These are phyloP conservation scores for Colletotrichum cordylinicola DNA, from an alignment of 2,329 filamentous ascomycete species.

Conservation along the genomic window DNA sequence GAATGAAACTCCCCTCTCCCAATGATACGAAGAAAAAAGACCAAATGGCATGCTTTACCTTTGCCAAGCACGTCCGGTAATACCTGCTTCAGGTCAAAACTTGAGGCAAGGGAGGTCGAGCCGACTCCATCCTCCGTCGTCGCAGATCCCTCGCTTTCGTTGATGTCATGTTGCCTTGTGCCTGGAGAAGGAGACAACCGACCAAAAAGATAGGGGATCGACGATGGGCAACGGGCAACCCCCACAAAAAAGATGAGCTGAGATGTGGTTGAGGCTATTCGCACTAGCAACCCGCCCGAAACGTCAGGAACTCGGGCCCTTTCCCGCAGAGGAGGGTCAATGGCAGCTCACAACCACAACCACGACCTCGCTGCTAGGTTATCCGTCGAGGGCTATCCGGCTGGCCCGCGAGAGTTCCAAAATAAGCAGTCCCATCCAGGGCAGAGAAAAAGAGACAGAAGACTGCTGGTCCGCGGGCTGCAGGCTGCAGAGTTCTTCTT, in stretches of 20 bases:
- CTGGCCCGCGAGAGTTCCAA: background rate
- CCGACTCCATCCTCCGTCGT: background rate
- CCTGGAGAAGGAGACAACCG: background rate
- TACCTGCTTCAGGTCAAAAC: background rate
- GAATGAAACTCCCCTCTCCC: background rate
- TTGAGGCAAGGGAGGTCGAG: background rate
- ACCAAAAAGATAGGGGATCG: background rate
- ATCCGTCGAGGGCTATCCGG: background rate
- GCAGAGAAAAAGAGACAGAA: background rate
- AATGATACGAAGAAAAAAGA: background rate
- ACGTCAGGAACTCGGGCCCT: background rate
- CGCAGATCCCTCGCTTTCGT: conserved; percentile 1
- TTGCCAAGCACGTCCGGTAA: conserved; percentile 8
- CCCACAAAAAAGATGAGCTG: background rate
- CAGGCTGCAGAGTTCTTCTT: background rate
- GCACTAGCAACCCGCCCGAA: background rate
- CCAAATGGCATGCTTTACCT: background rate
- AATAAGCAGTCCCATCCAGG: background rate
- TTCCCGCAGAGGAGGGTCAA: background rate
- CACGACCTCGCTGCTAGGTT: background rate
- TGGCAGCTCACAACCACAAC: background rate
- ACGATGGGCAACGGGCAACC: background rate
- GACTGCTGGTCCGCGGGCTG: background rate
- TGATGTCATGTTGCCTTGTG: conserved; percentile 1
- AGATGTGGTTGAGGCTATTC: conserved; percentile 10